phyloP scores from a whole-genome alignment of 768 basidiomycete genomes.

The Neoboletus magnificus region DNA sequence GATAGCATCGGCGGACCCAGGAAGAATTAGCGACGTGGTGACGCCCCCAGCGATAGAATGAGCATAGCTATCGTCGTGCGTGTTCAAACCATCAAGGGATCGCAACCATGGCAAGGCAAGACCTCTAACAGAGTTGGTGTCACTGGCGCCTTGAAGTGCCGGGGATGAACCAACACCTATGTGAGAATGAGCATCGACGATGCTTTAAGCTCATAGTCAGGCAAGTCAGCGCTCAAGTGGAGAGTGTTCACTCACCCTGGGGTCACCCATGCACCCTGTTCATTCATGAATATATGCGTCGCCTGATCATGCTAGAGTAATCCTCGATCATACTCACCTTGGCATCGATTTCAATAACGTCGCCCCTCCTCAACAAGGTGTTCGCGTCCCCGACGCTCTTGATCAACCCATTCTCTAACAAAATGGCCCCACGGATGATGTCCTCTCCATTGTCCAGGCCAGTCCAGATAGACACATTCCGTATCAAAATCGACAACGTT shows the following conservation, averaged over 20 bases:
- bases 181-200: conserved; percentile 60
- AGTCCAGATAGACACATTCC: conserved; percentile 79
- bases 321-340: conserved; percentile 14
- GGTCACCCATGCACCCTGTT: conserved; percentile 63
- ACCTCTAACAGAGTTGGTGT: conserved; percentile 51
- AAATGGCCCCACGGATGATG: conserved; percentile 54
- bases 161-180: conserved; percentile 44
- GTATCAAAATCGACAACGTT: conserved; percentile 52
- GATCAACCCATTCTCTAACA: conserved; percentile 64
- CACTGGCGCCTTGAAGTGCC: conserved; percentile 40
- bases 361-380: neutral
- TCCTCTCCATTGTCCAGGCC: conserved; percentile 57
- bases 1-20: conserved; percentile 63
- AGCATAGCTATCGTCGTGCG: conserved; percentile 61
- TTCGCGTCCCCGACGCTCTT: conserved; percentile 43
- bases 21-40: conserved; percentile 72
- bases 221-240: neutral
- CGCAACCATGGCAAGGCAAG: conserved; percentile 57
- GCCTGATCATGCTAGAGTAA: neutral
- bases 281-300: conserved; percentile 11
- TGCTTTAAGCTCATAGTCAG: conserved; percentile 23
- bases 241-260: conserved; percentile 33
- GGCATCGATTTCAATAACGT: conserved; percentile 43
- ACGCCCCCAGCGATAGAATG: conserved; percentile 65
- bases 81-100: conserved; percentile 70